A percentile compares a stretch with the other conserved stretches of the same genome.
phyloP scores from a whole-genome alignment of 768 basidiomycete species.

The Pleurotus djamor region DNA sequence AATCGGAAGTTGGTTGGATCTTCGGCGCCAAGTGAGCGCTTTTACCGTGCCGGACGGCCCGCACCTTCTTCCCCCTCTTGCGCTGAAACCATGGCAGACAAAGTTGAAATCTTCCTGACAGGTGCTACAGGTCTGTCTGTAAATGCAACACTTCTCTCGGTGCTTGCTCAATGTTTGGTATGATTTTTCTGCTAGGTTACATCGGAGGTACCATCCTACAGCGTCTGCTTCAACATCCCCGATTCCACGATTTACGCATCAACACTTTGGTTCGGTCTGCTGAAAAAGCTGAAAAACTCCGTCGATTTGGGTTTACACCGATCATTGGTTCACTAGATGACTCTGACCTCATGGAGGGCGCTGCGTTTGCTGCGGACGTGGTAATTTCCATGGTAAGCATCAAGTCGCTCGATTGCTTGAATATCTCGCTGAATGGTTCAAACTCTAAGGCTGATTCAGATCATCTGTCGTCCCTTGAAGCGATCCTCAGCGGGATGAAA shows the following conservation, averaged over 20 bases:
- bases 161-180: background rate
- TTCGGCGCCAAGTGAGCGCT: too few species aligned
- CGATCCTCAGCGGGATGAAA: conserved; percentile 52
- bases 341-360: conserved; percentile 29
- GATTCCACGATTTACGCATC: conserved; percentile 36
- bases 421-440: too few species aligned
- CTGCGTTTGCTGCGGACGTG: conserved; percentile 42
- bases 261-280: conserved; percentile 43
- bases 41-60: too few species aligned
- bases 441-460: conserved; percentile 26
- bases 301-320: conserved; percentile 30
- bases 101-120: conserved; percentile 37
- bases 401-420: background rate
- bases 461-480: conserved; percentile 37
- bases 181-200: conserved; percentile 35
- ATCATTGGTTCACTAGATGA: conserved; percentile 41
- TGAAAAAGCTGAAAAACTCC: conserved; percentile 32
- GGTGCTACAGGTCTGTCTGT: conserved; percentile 41
- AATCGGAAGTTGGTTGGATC: too few species aligned
- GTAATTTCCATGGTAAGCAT: conserved; percentile 38
- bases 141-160: background rate
- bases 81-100: too few species aligned
- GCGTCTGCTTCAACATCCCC: conserved; percentile 42
- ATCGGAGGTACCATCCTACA: conserved; percentile 54
- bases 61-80: too few species aligned